Conservation (phyloP, 306 rosid species). For the Inga leiocalycina region DNA sequence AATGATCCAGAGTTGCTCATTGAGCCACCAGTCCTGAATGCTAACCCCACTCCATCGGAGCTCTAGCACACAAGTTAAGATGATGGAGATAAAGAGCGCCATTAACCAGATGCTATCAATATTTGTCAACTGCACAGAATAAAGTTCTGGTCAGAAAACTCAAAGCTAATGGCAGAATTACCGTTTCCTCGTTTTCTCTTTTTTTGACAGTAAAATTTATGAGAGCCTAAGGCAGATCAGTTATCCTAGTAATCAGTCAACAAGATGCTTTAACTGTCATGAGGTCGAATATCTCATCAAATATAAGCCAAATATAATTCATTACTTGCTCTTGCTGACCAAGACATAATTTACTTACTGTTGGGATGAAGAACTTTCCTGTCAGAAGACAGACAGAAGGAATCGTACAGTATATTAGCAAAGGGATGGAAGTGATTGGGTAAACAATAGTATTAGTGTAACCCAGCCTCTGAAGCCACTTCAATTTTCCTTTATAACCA, state of each 20-base stretch:
- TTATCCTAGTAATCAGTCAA: slow-evolving; percentile 1
- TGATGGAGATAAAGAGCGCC: slow-evolving; percentile 82
- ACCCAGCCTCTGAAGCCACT: slow-evolving; percentile 85
- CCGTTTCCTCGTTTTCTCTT: not conserved
- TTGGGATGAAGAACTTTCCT: slow-evolving; percentile 92
- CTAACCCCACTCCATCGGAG: slow-evolving; percentile 90
- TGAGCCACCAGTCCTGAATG: slow-evolving; percentile 90
- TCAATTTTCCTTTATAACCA: slow-evolving; percentile 84
- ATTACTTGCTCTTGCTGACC: not conserved
- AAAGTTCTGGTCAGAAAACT: slow-evolving; percentile 14
- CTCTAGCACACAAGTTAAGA: slow-evolving; percentile 75
- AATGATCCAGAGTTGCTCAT: slow-evolving; percentile 95
- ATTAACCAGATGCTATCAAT: slow-evolving; percentile 82
- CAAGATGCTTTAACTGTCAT: not conserved
- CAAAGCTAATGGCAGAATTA: slow-evolving; percentile 15
- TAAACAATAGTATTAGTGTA: slow-evolving; percentile 73
- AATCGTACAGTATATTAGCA: slow-evolving; percentile 74
- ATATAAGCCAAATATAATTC: not conserved
- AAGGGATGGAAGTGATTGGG: slow-evolving; percentile 91
- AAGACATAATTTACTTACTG: slow-evolving; percentile 55
- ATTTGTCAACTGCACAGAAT: slow-evolving; percentile 68
- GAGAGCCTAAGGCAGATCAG: not conserved
- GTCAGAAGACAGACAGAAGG: slow-evolving; percentile 95
- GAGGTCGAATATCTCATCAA: not conserved
- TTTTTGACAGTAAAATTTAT: not conserved